Evolutionary conservation across 2,329 filamentous ascomycete genomes (phyloP), one percentile per base, ranked within the genome.

Genomic region (Colletotrichum cereale): DNA sequence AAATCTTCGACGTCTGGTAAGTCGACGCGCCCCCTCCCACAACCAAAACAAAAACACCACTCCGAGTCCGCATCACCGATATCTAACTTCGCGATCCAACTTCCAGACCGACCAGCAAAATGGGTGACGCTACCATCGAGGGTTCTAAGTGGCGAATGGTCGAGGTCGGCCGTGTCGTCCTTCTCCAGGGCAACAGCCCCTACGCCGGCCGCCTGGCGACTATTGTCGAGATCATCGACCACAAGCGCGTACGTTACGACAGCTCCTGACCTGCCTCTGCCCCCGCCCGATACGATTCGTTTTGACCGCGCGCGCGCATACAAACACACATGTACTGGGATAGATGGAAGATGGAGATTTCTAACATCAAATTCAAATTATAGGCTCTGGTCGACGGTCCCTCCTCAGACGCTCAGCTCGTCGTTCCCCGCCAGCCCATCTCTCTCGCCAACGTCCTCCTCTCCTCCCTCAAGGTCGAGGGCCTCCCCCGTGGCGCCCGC

Each of bases 181-280:
- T 97, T 85, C 92, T 98, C 88, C 92, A 94, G 86, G 86, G 85
- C 81, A 87, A 90, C 83, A 93, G 95, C 82, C 91, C 92, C 80
- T 93, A 87, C 88, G 87, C 88, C 79, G 95, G 95, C 88, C 93
- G 93, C 84, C 91, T 98, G 80, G 97, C 95, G 81, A 88, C 92
- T 81, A 96, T 99, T 82, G 95, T 97, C 86, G 96, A 99, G 92
- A 98, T 99, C 86, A 96, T 99, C 88, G 96, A 99, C 88, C 96
- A 99, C 93, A 98, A 97, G 91, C 95, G 96, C 88, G 96, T 99
- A 97, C 84, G 96, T 94, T 83, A 11, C 60, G 60, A 62, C 60
- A 62, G 47, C 47, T 50, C 44, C 47, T 62, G n/a, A 34, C 16
- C 31, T 18, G 50, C n/a, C 36, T 55, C 36, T 5, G 21, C n/a